A percentile compares a stretch with the other conserved stretches of the same genome.
Conservation (phyloP, 2,329 filamentous ascomycete species). For the Leptographium galeiforme region DNA sequence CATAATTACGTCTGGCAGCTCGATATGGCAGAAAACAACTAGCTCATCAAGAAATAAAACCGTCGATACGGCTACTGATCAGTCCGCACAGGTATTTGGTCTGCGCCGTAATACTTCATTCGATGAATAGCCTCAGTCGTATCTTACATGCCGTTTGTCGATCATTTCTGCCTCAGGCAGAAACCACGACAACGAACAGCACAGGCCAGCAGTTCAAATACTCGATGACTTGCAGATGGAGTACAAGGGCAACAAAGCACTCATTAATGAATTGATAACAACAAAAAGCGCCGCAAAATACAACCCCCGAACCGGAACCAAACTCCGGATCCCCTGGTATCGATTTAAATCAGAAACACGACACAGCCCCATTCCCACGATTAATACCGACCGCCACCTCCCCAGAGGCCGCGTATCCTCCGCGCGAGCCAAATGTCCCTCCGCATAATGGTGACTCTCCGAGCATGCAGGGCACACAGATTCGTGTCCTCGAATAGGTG, state of each 20-base stretch:
- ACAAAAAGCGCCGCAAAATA: background rate
- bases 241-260: no score
- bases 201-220: background rate
- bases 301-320: background rate
- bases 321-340: background rate
- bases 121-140: no score
- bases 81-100: no score
- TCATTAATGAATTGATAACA: no score
- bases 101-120: no score
- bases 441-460: conserved; percentile 93
- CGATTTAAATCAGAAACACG: background rate
- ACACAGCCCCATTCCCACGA: background rate
- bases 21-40: no score
- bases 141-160: no score
- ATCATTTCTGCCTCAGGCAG: no score
- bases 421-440: conserved; percentile 93
- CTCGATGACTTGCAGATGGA: no score
- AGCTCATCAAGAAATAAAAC: no score
- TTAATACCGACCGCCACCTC: conserved; percentile 42
- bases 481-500: conserved; percentile 96
- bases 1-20: no score
- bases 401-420: conserved; percentile 67
- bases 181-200: background rate
- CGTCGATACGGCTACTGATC: no score
- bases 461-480: conserved; percentile 91